A percentile compares a stretch with the other conserved stretches of the same genome.
Evolutionary conservation across 139 green algal species (phyloP).

Genomic region (Tetratostichococcus sp.): DNA sequence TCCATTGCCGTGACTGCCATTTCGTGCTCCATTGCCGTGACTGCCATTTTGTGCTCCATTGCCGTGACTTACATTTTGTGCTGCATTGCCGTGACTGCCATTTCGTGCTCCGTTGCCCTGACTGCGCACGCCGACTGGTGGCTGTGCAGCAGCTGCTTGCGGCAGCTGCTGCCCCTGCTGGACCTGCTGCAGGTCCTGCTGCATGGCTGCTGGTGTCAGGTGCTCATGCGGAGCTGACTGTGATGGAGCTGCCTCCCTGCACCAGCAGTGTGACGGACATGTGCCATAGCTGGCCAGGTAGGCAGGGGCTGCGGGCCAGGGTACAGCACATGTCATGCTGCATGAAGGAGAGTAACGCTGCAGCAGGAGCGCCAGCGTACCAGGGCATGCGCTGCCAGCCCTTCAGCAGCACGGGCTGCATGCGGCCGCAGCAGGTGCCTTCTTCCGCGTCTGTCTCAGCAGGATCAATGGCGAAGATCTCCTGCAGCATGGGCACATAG

Average conservation of each 20-base stretch:
- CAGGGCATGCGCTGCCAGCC: constrained; percentile 1
- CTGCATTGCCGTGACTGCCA: too few species aligned
- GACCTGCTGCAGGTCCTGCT: too few species aligned
- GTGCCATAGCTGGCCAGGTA: too few species aligned
- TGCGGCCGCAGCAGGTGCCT: not conserved
- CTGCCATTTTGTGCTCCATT: too few species aligned
- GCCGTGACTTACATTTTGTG: too few species aligned
- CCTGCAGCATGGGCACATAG: not conserved
- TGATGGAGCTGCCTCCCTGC: not conserved
- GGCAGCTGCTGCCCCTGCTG: not conserved
- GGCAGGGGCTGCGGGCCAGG: too few species aligned
- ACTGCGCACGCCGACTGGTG: too few species aligned
- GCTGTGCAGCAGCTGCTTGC: not conserved
- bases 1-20: too few species aligned
- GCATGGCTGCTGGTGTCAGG: not conserved
- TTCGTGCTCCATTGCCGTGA: too few species aligned
- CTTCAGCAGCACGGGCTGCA: not conserved
- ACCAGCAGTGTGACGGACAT: too few species aligned
- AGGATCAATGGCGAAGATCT: not conserved
- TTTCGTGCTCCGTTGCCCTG: too few species aligned
- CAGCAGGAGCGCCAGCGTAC: not conserved
- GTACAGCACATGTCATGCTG: not conserved
- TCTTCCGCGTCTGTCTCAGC: not conserved
- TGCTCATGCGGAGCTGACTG: not conserved
- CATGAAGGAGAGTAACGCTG: too few species aligned